Evolutionary conservation across 192 early-diverging fungal genomes (phyloP).

Genomic region (Backusella australiensis): DNA sequence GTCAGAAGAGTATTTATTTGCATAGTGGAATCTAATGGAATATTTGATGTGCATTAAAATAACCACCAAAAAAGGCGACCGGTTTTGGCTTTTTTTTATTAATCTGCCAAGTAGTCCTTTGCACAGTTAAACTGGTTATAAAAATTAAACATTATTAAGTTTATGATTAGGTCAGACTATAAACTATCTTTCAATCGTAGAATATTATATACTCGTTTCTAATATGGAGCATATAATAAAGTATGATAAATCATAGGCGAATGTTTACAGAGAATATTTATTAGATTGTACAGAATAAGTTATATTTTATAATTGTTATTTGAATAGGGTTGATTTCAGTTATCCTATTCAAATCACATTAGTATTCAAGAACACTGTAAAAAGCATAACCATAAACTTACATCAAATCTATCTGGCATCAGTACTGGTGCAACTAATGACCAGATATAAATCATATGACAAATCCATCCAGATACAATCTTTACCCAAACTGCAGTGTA

Average conservation of each 20-base stretch:
- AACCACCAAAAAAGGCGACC: neutral
- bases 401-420: conserved; percentile 74
- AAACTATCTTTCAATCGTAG: neutral
- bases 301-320: neutral
- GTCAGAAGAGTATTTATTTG: neutral
- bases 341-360: neutral
- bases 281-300: conserved; percentile 8
- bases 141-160: neutral
- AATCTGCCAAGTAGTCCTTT: neutral
- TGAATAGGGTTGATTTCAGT: neutral
- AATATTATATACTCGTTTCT: neutral
- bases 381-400: conserved; percentile 16
- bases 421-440: conserved; percentile 86
- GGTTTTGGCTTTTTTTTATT: neutral
- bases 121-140: neutral
- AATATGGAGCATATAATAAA: neutral
- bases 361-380: neutral
- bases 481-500: conserved; percentile 93
- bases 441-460: conserved; percentile 72
- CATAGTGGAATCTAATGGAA: neutral
- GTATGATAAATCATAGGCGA: neutral
- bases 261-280: conserved; percentile 3
- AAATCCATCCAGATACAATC: conserved; percentile 78
- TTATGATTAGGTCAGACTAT: neutral
- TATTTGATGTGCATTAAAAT: neutral